Evolutionary conservation across 2,329 filamentous ascomycete species (phyloP).

Genomic region (Nannizziopsis barbatae): DNA sequence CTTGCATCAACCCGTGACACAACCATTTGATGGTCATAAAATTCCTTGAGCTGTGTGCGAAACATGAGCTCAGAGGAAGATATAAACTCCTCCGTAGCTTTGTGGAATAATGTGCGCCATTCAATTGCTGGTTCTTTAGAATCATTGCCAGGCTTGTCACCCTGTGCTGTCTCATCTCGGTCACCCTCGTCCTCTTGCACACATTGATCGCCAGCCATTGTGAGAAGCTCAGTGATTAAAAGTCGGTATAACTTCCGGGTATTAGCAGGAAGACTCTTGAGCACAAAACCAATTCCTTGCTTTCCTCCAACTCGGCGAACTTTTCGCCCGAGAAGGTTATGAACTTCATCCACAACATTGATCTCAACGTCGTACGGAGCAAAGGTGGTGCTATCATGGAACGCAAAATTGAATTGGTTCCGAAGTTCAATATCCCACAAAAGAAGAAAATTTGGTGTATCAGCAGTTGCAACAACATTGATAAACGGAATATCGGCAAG

Average conservation of each 20-base stretch:
- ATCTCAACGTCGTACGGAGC: constrained; percentile 60
- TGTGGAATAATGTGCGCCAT: constrained; percentile 84
- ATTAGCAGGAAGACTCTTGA: constrained; percentile 84
- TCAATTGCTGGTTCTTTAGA: constrained; percentile 55
- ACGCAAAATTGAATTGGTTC: constrained; percentile 72
- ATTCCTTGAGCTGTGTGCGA: constrained; percentile 86
- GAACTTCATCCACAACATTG: constrained; percentile 81
- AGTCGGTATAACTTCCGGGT: constrained; percentile 77
- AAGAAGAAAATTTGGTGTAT: constrained; percentile 76
- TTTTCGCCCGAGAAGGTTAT: constrained; percentile 72
- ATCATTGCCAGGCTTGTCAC: constrained; percentile 23
- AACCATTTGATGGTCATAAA: constrained; percentile 97
- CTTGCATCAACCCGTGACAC: constrained; percentile 74
- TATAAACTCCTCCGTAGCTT: constrained; percentile 92
- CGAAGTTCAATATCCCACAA: constrained; percentile 84
- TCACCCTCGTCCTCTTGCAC: constrained; percentile 43
- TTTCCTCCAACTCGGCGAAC: constrained; percentile 71
- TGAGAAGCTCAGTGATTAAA: constrained; percentile 72
- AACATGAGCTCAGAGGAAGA: constrained; percentile 95
- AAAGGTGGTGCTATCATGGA: constrained; percentile 92
- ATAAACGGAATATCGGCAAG: constrained; percentile 64
- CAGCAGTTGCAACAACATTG: constrained; percentile 65
- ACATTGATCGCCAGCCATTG: constrained; percentile 47
- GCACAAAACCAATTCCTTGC: constrained; percentile 82
- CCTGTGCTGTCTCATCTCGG: constrained; percentile 12